Evolutionary conservation across 2,329 filamentous ascomycete species (phyloP), one percentile per base, ranked within the genome.

Genomic region (Diaporthe destruens): DNA sequence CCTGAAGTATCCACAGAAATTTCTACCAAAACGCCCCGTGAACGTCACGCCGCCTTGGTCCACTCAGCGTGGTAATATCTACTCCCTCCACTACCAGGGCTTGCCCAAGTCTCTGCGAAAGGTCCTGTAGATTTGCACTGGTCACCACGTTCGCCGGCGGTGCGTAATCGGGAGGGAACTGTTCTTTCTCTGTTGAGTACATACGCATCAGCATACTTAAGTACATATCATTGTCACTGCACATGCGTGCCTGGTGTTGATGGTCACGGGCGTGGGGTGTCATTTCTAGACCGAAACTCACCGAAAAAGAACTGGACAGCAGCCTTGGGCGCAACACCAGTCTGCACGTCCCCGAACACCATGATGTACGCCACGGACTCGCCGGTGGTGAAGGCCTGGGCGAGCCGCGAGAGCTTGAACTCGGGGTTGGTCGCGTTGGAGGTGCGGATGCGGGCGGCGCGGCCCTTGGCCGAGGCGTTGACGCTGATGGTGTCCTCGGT

Each of bases 331-430:
- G 85, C 86, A 0, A 80, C 84, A 0, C 79, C 83, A 1, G 77
- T 69, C 0, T 78, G 73, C 2, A 83, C 77, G 73, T 87, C 81
- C 0, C 87, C 87, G 69, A 88, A 86, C 0, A 81, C 84, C 23
- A 87, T 80, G 23, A 88, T 81, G 0, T 84, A 84, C 5, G 85
- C 86, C 4, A 84, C 81, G 0, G 86, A 76, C 78, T 88, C 86
- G 11, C 86, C 86, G 0, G 86, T 77, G 71, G 84, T 86, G 73
- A 87, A 87, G 9, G 79, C 72, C 73, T 87, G 84, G 0, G 78
- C 82, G 77, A 74, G 0, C 82, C 84, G 79, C 87, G 87, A 0
- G 78, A 84, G 75, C 71, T 84, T 81, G 16, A 73, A 71, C 39
- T 67, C 56, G 6, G 71, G 71, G 11, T 73, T 73, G 1, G 67